These are phyloP conservation scores for Leishmania major DNA, from an alignment of 208 protist genomes.

Conservation along the genomic window DNA sequence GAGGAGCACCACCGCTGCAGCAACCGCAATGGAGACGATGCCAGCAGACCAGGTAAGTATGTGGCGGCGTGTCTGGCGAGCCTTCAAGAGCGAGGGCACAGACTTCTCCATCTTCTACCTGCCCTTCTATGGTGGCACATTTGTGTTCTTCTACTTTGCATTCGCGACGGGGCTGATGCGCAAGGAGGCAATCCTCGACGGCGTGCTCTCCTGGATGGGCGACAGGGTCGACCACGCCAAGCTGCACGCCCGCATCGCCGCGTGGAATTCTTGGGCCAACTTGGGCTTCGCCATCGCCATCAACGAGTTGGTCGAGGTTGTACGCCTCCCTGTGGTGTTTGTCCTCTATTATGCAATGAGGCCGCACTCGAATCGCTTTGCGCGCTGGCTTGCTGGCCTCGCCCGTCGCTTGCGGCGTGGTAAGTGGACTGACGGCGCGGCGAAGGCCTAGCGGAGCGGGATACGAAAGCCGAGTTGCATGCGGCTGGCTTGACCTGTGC, in stretches of 20 bases:
- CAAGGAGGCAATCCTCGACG: constrained; percentile 54
- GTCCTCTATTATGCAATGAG: constrained; percentile 36
- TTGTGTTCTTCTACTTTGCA: constrained; percentile 46
- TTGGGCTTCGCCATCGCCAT: constrained; percentile 64
- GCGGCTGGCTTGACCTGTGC: not conserved
- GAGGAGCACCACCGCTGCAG: not conserved
- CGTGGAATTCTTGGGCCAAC: constrained; percentile 59
- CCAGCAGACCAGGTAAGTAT: not conserved
- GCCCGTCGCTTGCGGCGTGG: constrained; percentile 6
- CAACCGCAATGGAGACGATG: not conserved
- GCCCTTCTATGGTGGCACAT: constrained; percentile 27
- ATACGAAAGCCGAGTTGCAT: not conserved
- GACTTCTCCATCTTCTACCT: constrained; percentile 36
- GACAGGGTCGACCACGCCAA: constrained; percentile 42
- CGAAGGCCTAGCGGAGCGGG: not conserved
- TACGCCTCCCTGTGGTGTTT: constrained; percentile 57
- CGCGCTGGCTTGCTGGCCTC: constrained; percentile 5
- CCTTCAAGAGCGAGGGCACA: constrained; percentile 35
- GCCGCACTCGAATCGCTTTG: constrained; percentile 23
- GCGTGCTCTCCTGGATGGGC: constrained; percentile 44
- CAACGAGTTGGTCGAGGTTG: constrained; percentile 57
- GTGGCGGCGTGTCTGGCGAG: constrained; percentile 16
- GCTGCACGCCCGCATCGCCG: constrained; percentile 48
- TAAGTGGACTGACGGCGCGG: not conserved
- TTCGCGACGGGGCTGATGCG: constrained; percentile 41